Evolutionary conservation across 1,139 yeast genomes (phyloP).

Genomic region (Pichia sp.): DNA sequence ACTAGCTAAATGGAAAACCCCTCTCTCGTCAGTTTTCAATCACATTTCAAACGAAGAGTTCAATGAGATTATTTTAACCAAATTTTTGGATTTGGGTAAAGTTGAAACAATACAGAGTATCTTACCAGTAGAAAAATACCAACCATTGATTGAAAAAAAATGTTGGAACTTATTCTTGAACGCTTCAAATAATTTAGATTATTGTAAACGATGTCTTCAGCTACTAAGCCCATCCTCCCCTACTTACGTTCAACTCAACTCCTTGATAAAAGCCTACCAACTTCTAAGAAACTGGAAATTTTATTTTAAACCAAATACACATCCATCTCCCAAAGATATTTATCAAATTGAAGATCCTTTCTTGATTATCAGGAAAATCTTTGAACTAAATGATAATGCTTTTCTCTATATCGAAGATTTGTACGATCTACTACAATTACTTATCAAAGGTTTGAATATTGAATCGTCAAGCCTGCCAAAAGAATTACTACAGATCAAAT

Average conservation of each 20-base stretch:
- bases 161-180: constrained; percentile 50
- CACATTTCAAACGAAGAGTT: constrained; percentile 27
- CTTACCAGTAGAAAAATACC: constrained; percentile 11
- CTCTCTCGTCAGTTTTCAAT: constrained; percentile 28
- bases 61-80: constrained; percentile 33
- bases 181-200: constrained; percentile 40
- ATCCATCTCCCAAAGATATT: constrained; percentile 34
- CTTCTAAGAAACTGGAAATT: constrained; percentile 31
- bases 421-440: constrained; percentile 35
- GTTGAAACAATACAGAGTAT: constrained; percentile 30
- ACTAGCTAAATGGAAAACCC: constrained; percentile 29
- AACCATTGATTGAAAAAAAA: constrained; percentile 28
- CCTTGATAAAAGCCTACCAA: constrained; percentile 34
- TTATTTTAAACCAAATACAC: constrained; percentile 31
- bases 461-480: constrained; percentile 18
- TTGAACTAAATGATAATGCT: constrained; percentile 50
- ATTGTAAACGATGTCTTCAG: constrained; percentile 34
- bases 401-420: constrained; percentile 44
- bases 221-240: constrained; percentile 26
- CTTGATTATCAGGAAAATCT: constrained; percentile 35
- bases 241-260: constrained; percentile 21
- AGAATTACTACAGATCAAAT: constrained; percentile 20
- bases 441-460: constrained; percentile 31
- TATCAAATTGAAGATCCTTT: constrained; percentile 28
- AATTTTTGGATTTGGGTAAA: constrained; percentile 34